These are phyloP conservation scores for Ceratonia siliqua DNA, from an alignment of 306 rosid species.

Conservation along the genomic window DNA sequence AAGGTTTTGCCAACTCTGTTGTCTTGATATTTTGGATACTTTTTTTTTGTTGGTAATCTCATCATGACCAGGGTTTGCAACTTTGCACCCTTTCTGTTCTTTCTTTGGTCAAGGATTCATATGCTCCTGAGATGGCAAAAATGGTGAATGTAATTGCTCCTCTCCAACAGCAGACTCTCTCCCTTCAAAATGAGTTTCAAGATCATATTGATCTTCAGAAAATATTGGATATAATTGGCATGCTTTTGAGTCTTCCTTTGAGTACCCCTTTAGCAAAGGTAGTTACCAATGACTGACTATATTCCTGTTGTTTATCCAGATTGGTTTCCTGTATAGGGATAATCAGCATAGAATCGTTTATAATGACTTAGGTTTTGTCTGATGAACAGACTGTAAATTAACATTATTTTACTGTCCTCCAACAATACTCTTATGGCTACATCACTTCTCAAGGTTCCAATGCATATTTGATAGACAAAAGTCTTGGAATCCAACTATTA, in stretches of 20 bases:
- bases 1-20: constrained; percentile 53
- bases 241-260: constrained; percentile 70
- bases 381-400: neutral
- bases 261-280: constrained; percentile 84
- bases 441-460: neutral
- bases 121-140: constrained; percentile 69
- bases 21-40: neutral
- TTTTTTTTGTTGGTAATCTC: constrained; percentile 1
- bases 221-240: constrained; percentile 57
- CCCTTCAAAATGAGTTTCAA: constrained; percentile 57
- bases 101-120: constrained; percentile 62
- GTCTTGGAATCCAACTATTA: neutral
- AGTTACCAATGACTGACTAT: constrained; percentile 15
- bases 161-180: constrained; percentile 52
- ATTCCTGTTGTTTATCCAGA: neutral
- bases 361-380: neutral
- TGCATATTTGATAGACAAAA: neutral
- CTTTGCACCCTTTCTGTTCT: constrained; percentile 6
- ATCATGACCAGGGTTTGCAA: constrained; percentile 27
- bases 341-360: neutral
- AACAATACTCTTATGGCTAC: neutral
- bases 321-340: constrained; percentile 4
- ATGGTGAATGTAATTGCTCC: constrained; percentile 70
- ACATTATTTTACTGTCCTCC: neutral
- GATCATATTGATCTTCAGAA: constrained; percentile 65